Conservation (phyloP, 2,329 filamentous ascomycete species). For the Aspergillus japonicus region DNA sequence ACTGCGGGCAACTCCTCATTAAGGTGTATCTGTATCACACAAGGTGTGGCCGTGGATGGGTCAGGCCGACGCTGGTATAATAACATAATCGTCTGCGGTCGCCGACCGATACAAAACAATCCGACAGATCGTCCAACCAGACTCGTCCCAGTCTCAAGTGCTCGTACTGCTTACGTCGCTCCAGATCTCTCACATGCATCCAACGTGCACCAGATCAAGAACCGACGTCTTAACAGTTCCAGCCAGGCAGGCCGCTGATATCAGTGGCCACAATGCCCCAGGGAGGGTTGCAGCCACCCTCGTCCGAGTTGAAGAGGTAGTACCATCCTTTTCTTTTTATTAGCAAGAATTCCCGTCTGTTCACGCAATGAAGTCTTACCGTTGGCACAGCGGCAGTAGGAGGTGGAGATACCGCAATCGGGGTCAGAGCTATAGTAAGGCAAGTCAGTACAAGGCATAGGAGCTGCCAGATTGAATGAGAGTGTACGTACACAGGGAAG, state of each 20-base stretch:
- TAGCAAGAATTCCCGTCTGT: neutral
- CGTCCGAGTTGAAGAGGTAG: neutral
- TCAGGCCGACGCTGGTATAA: too few species aligned
- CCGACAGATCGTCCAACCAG: too few species aligned
- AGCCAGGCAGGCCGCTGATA: neutral
- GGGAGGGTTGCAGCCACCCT: neutral
- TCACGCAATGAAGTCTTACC: neutral
- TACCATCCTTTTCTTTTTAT: neutral
- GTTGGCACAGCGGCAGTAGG: neutral
- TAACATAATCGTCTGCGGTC: too few species aligned
- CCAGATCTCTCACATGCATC: too few species aligned
- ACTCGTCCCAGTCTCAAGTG: too few species aligned
- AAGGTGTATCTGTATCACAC: too few species aligned
- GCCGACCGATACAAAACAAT: too few species aligned
- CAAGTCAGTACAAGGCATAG: neutral
- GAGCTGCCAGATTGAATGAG: too few species aligned
- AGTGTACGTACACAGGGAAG: neutral
- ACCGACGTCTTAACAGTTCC: neutral
- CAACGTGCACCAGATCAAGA: too few species aligned
- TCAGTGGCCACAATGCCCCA: neutral
- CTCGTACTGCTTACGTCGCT: too few species aligned
- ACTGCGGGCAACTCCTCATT: too few species aligned
- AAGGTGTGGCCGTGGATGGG: too few species aligned
- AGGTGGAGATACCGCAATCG: neutral
- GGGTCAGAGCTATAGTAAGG: neutral